These are phyloP conservation scores for Colletotrichum liriopes DNA, from an alignment of 2,329 filamentous ascomycete species.

Conservation along the genomic window DNA sequence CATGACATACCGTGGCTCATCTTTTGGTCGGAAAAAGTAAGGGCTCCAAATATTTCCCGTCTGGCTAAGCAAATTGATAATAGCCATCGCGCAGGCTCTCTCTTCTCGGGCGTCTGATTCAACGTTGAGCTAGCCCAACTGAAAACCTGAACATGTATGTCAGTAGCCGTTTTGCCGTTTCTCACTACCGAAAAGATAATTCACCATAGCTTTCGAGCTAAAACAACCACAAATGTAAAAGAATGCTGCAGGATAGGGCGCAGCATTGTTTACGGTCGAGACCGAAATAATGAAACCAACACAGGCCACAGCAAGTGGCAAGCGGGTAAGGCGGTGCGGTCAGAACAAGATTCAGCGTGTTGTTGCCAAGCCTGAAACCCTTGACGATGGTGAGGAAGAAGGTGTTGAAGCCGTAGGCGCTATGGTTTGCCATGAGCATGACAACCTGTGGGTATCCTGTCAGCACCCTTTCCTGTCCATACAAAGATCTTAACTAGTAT, in stretches of 20 bases:
- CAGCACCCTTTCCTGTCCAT: no score
- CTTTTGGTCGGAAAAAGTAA: constrained; percentile 53
- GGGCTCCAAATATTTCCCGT: constrained; percentile 57
- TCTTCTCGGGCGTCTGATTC: constrained; percentile 56
- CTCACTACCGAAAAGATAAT: no score
- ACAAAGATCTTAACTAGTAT: no score
- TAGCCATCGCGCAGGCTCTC: constrained; percentile 52
- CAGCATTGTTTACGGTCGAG: constrained; percentile 66
- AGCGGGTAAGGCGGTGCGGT: constrained; percentile 48
- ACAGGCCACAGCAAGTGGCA: constrained; percentile 60
- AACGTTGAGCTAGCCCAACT: constrained; percentile 53
- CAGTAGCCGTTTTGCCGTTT: neutral
- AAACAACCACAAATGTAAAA: constrained; percentile 49
- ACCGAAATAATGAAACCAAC: constrained; percentile 72
- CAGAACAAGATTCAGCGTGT: constrained; percentile 50
- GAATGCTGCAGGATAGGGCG: constrained; percentile 61
- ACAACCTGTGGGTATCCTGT: no score
- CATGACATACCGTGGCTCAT: constrained; percentile 49
- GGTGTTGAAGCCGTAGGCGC: constrained; percentile 46
- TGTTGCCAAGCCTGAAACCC: constrained; percentile 48
- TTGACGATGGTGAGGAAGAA: constrained; percentile 51
- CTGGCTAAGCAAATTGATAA: constrained; percentile 56
- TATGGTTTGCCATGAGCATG: constrained; percentile 35
- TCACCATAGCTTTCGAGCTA: constrained; percentile 48
- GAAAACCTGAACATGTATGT: constrained; percentile 44